Base-by-base conservation (phyloP, 768 basidiomycete genomes). In the Dioszegia aurantiaca region DNA sequence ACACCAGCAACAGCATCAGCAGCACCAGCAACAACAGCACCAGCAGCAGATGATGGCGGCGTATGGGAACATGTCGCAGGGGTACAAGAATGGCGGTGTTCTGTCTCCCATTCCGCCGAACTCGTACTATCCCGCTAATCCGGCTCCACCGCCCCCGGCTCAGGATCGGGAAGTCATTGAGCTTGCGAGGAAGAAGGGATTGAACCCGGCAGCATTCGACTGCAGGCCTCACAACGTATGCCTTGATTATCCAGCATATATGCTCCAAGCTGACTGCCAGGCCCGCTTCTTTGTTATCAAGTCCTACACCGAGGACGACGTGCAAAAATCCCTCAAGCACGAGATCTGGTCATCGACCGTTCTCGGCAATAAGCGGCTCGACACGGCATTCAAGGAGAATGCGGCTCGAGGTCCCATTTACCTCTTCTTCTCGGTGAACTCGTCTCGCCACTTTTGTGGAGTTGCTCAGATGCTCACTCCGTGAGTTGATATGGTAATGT, bases 261-360 rank as follows among this genome's bases (percentile, higher is more conserved):
- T 36, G n/a, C n/a, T n/a, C 33, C 16, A 10, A 37, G 36, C 51
- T 49, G 16, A 49, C 23, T 11, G n/a, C 2, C 37, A 53, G 51
- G 51, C 51, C 16, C 51, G 51, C 2, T 53, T 53, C 51, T 53
- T 53, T 19, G 51, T 53, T 16, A 53, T 53, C 51, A 53, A 53
- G 37, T 53, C 51, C 36, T 53, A 53, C 37, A 53, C 51, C 23
- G 70, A 98, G 77, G 95, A 97, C 70, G 94, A 99, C 71, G 94
- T 99, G 0, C 94, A 98, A 79, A 99, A 99, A 77, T 93, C 90
- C 16, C 82, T 95, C 69, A 94, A 94, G 70, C 93, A 94, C 65
- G 92, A 94, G 76, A 95, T 97, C 47, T 95, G 93, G 93, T 90
- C 90, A 60, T 94, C 91, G 9, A 95, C 93, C 0, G 90, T 92